A percentile compares a stretch with the other conserved stretches of the same genome.
phyloP scores from a whole-genome alignment of 2,329 filamentous ascomycete species.

The Aspergillus caelatus region DNA sequence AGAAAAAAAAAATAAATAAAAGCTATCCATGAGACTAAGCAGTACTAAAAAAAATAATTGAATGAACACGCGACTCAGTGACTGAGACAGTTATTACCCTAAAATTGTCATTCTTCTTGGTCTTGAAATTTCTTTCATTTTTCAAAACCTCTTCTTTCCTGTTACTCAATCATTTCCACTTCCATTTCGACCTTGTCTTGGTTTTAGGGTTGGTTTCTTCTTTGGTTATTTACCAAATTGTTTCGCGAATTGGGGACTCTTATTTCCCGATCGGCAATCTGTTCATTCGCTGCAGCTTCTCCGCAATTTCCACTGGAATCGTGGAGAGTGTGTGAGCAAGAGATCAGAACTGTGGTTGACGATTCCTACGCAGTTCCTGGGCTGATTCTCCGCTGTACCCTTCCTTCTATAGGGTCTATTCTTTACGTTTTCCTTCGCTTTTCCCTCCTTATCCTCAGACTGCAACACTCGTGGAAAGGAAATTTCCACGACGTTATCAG shows the following conservation, averaged over 20 bases:
- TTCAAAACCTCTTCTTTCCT: neutral
- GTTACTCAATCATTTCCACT: neutral
- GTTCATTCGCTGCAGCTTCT: conserved; percentile 1
- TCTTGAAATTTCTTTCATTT: neutral
- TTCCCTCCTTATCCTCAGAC: neutral
- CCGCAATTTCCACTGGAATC: conserved; percentile 5
- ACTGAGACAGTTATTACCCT: neutral
- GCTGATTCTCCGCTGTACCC: neutral
- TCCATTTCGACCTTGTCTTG: too few relatives aligned
- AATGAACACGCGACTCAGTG: neutral
- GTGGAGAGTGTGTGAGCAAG: neutral
- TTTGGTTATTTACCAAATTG: neutral
- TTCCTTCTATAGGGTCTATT: neutral
- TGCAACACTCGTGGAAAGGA: neutral
- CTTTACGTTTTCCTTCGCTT: neutral
- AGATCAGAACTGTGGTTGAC: neutral
- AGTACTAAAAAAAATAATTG: neutral
- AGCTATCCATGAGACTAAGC: neutral
- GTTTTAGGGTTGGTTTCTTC: neutral
- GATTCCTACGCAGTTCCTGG: neutral
- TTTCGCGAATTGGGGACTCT: neutral
- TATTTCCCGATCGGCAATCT: conserved; percentile 1
- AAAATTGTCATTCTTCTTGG: neutral
- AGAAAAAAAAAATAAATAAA: neutral
- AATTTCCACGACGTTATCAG: neutral